phyloP scores from a whole-genome alignment of 1,284 basidiomycete genomes.

The Lentinula novae-zelandiae region DNA sequence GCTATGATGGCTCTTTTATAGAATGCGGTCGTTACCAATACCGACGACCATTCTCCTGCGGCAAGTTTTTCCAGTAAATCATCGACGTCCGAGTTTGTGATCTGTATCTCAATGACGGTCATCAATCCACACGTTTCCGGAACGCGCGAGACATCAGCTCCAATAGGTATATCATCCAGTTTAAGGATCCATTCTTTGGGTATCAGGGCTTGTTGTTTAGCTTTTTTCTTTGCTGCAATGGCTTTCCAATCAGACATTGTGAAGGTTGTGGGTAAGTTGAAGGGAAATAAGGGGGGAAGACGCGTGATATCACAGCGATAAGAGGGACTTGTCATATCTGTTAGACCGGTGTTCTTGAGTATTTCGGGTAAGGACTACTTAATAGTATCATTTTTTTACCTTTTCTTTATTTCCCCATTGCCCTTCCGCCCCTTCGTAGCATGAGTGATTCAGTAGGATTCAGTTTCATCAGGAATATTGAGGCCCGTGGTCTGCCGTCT shows the following conservation, averaged over 20 bases:
- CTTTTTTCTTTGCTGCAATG: constrained; percentile 48
- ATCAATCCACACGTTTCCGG: constrained; percentile 61
- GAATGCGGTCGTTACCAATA: constrained; percentile 72
- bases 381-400: no score
- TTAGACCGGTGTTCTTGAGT: no score
- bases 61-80: constrained; percentile 45
- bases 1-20: constrained; percentile 79
- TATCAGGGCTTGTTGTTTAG: constrained; percentile 49
- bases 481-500: no score
- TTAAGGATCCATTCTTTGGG: constrained; percentile 57
- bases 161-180: constrained; percentile 23
- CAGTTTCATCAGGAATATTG: no score
- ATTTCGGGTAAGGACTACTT: no score
- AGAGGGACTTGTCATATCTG: no score
- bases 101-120: constrained; percentile 55
- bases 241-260: constrained; percentile 40
- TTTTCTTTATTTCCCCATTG: no score
- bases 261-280: neutral
- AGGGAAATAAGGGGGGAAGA: neutral
- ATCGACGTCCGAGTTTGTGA: constrained; percentile 55
- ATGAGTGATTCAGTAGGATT: no score
- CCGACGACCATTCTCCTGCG: constrained; percentile 50
- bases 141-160: constrained; percentile 51
- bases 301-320: neutral
- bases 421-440: no score